phyloP scores from a whole-genome alignment of 208 protist genomes.

The Phytomonas serpens region DNA sequence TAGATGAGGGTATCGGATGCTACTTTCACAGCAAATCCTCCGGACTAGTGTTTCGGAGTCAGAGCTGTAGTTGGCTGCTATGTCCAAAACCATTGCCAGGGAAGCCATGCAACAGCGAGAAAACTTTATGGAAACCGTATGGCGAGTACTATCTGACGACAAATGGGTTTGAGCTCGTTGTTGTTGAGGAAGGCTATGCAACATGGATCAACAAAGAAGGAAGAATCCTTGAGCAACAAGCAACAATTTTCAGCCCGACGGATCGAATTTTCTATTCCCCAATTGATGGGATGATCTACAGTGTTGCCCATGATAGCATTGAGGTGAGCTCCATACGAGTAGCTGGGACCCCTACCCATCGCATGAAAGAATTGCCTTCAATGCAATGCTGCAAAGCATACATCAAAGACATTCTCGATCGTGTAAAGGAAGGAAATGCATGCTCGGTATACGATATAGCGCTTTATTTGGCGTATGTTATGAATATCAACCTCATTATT shows the following conservation, averaged over 20 bases:
- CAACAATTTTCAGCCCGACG: not conserved
- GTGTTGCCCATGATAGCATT: not conserved
- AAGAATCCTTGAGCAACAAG: conserved; percentile 53
- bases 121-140: conserved; percentile 30
- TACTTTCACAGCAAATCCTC: conserved; percentile 36
- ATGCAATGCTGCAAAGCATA: not conserved
- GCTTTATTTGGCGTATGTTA: conserved; percentile 1
- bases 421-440: not conserved
- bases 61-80: conserved; percentile 28
- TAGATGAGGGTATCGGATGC: conserved; percentile 64
- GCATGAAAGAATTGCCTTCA: not conserved
- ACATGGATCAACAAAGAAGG: conserved; percentile 73
- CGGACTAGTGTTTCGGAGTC: conserved; percentile 40
- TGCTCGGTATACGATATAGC: not conserved
- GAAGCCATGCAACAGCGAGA: conserved; percentile 12
- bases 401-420: not conserved
- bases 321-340: not conserved
- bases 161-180: conserved; percentile 60
- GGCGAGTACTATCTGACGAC: conserved; percentile 54
- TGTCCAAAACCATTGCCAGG: conserved; percentile 25
- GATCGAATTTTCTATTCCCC: not conserved
- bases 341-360: not conserved
- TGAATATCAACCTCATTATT: not conserved
- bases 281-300: not conserved
- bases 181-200: conserved; percentile 57